Base-by-base conservation (phyloP, 2,329 filamentous ascomycete species). In the Colletotrichum trifolii region DNA sequence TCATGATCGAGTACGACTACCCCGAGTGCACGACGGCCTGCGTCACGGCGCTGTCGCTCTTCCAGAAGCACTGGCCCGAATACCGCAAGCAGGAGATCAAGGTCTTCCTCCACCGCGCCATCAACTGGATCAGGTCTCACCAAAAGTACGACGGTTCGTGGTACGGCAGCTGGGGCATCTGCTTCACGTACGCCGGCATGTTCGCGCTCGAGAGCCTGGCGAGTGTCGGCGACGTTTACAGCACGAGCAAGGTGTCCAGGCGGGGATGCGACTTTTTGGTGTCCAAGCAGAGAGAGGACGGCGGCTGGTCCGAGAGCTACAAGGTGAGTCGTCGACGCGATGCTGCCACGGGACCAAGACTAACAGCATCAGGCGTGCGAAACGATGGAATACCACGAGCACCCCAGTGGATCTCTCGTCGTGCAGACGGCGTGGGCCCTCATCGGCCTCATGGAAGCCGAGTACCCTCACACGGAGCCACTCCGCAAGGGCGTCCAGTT, bases 1-100 rank as follows among this genome's bases (percentile, higher is more conserved):
- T 99, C 79, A 99, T 99, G 96, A 91, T 99, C 58, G 95, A 98
- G 74, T 99, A 99, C 76, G 93, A 97, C 76, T 98, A 99, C 73
- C 94, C 95, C 0, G 96, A 99, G 77, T 99, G 96, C 81, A 99
- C 96, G 0, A 98, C 96, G 2, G 94, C 96, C 1, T 93, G 94
- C 36, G 91, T 99, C 4, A 97, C 93, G 1, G 94, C 92, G 0
- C 83, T 99, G 17, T 91, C 90, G 5, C 83, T 95, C 2, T 98
- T 98, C 82, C 87, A 87, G 69, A 85, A 91, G 72, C 85, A 92
- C 75, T 96, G 93, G 82, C 93, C 95, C 0, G 82, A 90, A 35
- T 97, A 99, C 77, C 87, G 95, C 54, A 75, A 86, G 0, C 77
- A 85, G 0, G 95, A 98, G 66, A 95, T 99, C 69, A 82, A 86